Evolutionary conservation across 495 filamentous ascomycete genomes (phyloP), one percentile per base, ranked within the genome.

Genomic region (Penicillium desertorum): DNA sequence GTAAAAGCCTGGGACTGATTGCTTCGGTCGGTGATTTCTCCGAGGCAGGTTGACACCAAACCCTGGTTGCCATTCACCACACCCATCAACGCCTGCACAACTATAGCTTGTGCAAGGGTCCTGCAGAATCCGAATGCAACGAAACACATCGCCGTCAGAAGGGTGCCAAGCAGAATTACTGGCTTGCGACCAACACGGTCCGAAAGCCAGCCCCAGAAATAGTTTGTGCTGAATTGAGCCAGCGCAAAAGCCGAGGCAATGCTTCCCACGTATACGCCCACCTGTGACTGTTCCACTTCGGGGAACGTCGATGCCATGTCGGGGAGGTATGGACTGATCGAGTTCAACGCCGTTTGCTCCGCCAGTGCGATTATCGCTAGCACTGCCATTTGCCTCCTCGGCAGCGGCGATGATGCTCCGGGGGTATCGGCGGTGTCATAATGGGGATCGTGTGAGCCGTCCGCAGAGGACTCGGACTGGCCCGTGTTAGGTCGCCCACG

Each of bases 311-410:
- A 84, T 2, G 89, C 84, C 93, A 98, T 98, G 55, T 91, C 83
- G 0, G 94, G 94, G 0, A 98, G 83, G 71, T 98, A 98, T 0
- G 94, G 94, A n/a, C 88, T 88, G 58, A 98, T 96, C 14, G 89
- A 94, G 66, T 98, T 98, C 63, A 98, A 82, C 1, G 94, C 94
- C 0, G 95, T 97, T 74, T 98, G 94, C 62, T 98, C 94, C 32
- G 89, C 87, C 19, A 98, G 79, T 4, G 92, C 91, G 45, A 98
- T 89, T 60, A 98, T 72, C 2, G 92, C 94, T 25, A 98, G 78
- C 2, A 96, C 84, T 5, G 81, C 79, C 51, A 98, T 86, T 71
- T 98, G 95, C 64, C 76, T 86, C 62, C 81, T 87, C 1, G 94
- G 94, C 23, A 97, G 76, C 0, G 92, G 90, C 0, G 90, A 88